Evolutionary conservation across 306 rosid species (phyloP).

Genomic region (Arachis stenosperma): DNA sequence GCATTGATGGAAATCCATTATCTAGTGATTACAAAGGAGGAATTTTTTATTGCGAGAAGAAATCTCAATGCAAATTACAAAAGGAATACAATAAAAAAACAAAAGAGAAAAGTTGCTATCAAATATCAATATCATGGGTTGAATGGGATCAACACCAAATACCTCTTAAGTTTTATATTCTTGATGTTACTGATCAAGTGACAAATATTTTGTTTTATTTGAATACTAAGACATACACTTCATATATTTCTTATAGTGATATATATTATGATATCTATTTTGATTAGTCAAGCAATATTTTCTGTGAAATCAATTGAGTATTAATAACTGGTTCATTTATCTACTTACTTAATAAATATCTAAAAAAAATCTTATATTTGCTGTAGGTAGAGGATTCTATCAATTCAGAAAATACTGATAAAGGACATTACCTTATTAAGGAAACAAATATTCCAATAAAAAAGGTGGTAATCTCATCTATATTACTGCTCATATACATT

Average conservation of each 20-base stretch:
- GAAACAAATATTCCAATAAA: background rate
- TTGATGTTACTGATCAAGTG: constrained; percentile 24
- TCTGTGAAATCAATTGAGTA: too few species aligned
- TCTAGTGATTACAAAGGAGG: background rate
- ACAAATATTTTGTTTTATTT: background rate
- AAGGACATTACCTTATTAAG: background rate
- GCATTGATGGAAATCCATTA: background rate
- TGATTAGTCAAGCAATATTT: too few species aligned
- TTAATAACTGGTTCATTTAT: background rate
- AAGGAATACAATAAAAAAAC: background rate
- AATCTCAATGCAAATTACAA: background rate
- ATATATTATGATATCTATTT: too few species aligned
- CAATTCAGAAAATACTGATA: background rate
- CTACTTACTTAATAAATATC: background rate
- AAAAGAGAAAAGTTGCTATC: background rate
- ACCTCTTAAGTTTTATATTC: constrained; percentile 15
- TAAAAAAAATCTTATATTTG: too few species aligned
- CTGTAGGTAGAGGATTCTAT: background rate
- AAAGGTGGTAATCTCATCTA: constrained; percentile 14
- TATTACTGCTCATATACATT: background rate
- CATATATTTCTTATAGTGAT: too few species aligned
- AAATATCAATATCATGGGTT: constrained; percentile 27
- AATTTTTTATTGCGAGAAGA: background rate
- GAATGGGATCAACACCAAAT: constrained; percentile 4
- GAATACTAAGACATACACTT: background rate